Percentiles rank a stretch among this genome's conserved stretches.
Conservation (phyloP, 306 rosid species). For the Trifolium pratense region DNA sequence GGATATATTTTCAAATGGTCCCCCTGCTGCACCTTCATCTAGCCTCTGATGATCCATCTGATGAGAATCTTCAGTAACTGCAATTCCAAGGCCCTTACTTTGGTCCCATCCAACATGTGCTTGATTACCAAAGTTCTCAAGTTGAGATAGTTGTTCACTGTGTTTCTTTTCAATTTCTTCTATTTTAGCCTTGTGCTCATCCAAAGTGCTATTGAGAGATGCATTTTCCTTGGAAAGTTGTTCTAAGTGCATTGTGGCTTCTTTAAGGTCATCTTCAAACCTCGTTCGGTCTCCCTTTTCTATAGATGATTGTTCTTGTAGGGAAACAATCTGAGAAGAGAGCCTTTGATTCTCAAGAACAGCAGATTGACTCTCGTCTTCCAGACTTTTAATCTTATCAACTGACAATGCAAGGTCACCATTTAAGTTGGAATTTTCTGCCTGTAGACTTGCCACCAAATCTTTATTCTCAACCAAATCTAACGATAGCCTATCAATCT, state of each 20-base stretch:
- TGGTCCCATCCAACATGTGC: slow-evolving; percentile 41
- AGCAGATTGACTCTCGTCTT: slow-evolving; percentile 59
- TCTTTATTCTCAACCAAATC: slow-evolving; percentile 62
- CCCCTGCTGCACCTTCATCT: slow-evolving; percentile 42
- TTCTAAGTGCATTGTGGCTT: slow-evolving; percentile 55
- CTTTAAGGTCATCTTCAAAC: slow-evolving; percentile 62
- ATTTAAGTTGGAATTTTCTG: slow-evolving; percentile 58
- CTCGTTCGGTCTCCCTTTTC: slow-evolving; percentile 57
- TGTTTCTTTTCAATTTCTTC: slow-evolving; percentile 51
- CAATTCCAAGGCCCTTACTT: slow-evolving; percentile 48
- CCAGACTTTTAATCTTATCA: slow-evolving; percentile 58
- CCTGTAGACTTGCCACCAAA: slow-evolving; percentile 55
- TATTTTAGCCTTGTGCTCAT: slow-evolving; percentile 56
- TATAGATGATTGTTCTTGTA: slow-evolving; percentile 57
- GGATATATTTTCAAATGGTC: slow-evolving; percentile 37
- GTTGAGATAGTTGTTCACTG: slow-evolving; percentile 45
- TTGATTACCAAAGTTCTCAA: slow-evolving; percentile 49
- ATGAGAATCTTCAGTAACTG: slow-evolving; percentile 45
- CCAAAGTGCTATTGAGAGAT: slow-evolving; percentile 61
- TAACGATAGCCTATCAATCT: slow-evolving; percentile 58
- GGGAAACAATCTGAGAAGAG: slow-evolving; percentile 55
- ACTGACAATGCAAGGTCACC: slow-evolving; percentile 58
- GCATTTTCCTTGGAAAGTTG: slow-evolving; percentile 70
- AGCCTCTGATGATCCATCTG: slow-evolving; percentile 43
- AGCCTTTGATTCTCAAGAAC: slow-evolving; percentile 60